Conservation (phyloP, 1,139 yeast genomes). For the Pneumocystis murina region DNA sequence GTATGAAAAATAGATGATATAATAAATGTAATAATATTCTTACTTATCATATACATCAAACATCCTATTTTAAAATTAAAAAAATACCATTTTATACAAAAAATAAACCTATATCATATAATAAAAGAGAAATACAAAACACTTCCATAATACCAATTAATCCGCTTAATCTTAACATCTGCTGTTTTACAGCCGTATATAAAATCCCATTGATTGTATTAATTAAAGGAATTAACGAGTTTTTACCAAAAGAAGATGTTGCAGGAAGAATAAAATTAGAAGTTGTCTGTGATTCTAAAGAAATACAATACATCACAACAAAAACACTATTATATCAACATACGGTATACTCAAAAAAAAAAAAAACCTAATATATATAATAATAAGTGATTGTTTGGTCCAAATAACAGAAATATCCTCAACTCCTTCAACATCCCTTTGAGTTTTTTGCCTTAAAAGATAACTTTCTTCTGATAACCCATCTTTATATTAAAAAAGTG, state of each 20-base stretch:
- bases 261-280: constrained; percentile 17
- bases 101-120: constrained; percentile 56
- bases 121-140: constrained; percentile 37
- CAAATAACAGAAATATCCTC: neutral
- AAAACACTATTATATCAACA: neutral
- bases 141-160: constrained; percentile 31
- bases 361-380: neutral
- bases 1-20: constrained; percentile 62
- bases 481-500: neutral
- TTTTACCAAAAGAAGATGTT: constrained; percentile 27
- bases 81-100: constrained; percentile 39
- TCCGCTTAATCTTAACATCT: constrained; percentile 30
- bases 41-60: constrained; percentile 21
- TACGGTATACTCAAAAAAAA: neutral
- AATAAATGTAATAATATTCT: constrained; percentile 48
- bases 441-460: neutral
- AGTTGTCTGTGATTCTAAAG: neutral
- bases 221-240: constrained; percentile 28
- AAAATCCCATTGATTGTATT: constrained; percentile 30
- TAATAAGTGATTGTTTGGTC: neutral
- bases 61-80: neutral
- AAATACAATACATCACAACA: neutral
- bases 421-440: neutral
- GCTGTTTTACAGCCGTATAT: constrained; percentile 28
- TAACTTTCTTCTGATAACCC: neutral